Evolutionary conservation across 352 stramenopile genomes (phyloP).

Genomic region (Globisporangium irregulare): DNA sequence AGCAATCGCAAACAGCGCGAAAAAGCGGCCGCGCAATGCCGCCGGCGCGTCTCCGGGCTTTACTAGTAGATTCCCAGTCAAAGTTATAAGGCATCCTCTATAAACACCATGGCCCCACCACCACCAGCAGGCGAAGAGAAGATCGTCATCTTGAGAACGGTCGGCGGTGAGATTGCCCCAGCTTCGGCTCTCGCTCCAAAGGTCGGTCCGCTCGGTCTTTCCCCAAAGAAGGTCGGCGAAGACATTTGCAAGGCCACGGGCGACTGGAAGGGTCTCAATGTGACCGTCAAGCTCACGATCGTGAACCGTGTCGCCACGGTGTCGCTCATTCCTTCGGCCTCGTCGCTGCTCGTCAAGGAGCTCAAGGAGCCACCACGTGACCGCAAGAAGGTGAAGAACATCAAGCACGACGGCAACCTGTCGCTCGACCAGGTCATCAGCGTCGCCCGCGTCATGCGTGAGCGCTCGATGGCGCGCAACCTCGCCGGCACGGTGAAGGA

Average conservation of each 20-base stretch:
- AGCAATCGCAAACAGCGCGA: background rate
- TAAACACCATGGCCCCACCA: slow-evolving; percentile 90
- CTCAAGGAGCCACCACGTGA: slow-evolving; percentile 99
- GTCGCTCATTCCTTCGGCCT: slow-evolving; percentile 96
- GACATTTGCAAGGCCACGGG: slow-evolving; percentile 99
- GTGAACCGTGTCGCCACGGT: slow-evolving; percentile 98
- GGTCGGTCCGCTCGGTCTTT: slow-evolving; percentile 99
- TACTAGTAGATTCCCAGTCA: slow-evolving; percentile 23
- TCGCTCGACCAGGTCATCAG: slow-evolving; percentile 99
- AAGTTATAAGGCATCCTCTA: slow-evolving; percentile 73
- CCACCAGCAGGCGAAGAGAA: slow-evolving; percentile 88
- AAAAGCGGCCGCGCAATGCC: background rate
- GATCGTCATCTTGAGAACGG: slow-evolving; percentile 97
- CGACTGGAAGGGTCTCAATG: slow-evolving; percentile 99
- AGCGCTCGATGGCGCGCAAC: slow-evolving; percentile 96
- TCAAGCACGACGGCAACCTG: slow-evolving; percentile 99
- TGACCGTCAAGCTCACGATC: slow-evolving; percentile 99
- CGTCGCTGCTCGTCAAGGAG: slow-evolving; percentile 99
- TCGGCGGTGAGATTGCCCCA: slow-evolving; percentile 98
- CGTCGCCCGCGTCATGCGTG: slow-evolving; percentile 97
- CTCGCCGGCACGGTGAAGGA: slow-evolving; percentile 99
- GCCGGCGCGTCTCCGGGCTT: background rate
- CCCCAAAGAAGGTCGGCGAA: slow-evolving; percentile 99
- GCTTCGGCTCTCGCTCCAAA: slow-evolving; percentile 99
- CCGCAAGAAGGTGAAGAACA: slow-evolving; percentile 99